These are phyloP conservation scores for Taiwanofungus camphoratus DNA, from an alignment of 1,284 basidiomycete genomes.

Conservation along the genomic window DNA sequence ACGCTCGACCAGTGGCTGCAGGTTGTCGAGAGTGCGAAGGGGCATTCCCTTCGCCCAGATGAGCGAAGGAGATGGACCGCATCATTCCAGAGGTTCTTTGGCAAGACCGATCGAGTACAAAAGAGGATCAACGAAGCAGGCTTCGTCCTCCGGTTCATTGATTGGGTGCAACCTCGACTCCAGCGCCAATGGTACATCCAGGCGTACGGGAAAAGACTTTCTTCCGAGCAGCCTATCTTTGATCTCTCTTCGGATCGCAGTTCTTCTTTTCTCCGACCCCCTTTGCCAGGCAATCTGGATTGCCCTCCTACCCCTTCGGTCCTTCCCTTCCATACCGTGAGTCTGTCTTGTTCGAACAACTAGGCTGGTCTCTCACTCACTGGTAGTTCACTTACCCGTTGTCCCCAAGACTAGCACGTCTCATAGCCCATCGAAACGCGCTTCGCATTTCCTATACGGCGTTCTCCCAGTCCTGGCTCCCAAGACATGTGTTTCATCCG, in stretches of 20 bases:
- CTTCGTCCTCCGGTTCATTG: constrained; percentile 49
- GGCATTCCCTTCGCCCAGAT: constrained; percentile 21
- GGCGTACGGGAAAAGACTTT: constrained; percentile 30
- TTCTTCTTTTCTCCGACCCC: constrained; percentile 20
- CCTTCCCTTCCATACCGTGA: constrained; percentile 53
- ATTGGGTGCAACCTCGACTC: constrained; percentile 41
- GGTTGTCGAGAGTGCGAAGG: constrained; percentile 30
- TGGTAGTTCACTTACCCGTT: constrained; percentile 51
- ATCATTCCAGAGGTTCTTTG: constrained; percentile 34
- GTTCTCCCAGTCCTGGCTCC: constrained; percentile 45
- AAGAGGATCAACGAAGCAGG: constrained; percentile 40
- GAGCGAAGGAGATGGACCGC: constrained; percentile 34
- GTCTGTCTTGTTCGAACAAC: constrained; percentile 8
- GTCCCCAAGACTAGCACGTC: constrained; percentile 41
- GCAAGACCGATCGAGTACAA: constrained; percentile 23
- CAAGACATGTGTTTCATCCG: constrained; percentile 42
- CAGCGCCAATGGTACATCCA: constrained; percentile 50
- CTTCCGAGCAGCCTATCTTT: constrained; percentile 12
- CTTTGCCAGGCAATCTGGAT: constrained; percentile 31
- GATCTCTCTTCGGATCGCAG: constrained; percentile 5
- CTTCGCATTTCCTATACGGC: constrained; percentile 47
- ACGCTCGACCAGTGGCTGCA: constrained; percentile 41
- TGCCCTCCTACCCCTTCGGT: constrained; percentile 45
- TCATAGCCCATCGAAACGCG: constrained; percentile 55
- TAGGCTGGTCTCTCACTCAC: background rate